These are phyloP conservation scores for Pseudopediastrum boryanum DNA, from an alignment of 139 green algal species.

Conservation along the genomic window DNA sequence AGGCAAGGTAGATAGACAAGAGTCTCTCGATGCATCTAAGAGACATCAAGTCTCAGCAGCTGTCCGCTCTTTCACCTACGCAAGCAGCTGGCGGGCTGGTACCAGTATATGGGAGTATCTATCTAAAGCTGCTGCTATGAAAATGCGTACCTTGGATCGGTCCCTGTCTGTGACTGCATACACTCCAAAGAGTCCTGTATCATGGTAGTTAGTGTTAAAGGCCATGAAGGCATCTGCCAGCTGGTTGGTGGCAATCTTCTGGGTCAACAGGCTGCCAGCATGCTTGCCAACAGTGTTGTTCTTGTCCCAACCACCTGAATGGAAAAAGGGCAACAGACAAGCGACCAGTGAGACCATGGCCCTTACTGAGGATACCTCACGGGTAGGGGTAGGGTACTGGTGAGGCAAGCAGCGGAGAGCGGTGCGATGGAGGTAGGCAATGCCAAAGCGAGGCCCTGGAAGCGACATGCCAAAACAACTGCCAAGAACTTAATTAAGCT, in stretches of 20 bases:
- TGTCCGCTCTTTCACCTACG: too few relatives aligned
- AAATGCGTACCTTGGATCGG: too few relatives aligned
- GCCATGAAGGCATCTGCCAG: conserved; percentile 91
- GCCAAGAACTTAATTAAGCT: too few relatives aligned
- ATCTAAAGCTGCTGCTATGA: too few relatives aligned
- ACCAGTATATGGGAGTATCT: too few relatives aligned
- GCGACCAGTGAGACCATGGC: neutral
- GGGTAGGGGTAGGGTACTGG: neutral
- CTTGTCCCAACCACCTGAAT: conserved; percentile 83
- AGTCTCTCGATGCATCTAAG: too few relatives aligned
- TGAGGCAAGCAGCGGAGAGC: neutral
- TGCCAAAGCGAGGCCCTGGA: too few relatives aligned
- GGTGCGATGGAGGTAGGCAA: neutral
- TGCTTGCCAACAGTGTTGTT: conserved; percentile 56
- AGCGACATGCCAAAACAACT: too few relatives aligned
- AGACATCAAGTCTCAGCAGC: too few relatives aligned
- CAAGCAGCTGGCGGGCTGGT: too few relatives aligned
- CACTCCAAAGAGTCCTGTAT: conserved; percentile 97
- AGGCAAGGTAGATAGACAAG: too few relatives aligned
- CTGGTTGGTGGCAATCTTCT: conserved; percentile 83
- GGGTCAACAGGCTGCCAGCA: conserved; percentile 73
- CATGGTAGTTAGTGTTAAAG: conserved; percentile 98
- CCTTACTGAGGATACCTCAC: neutral
- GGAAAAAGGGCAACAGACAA: too few relatives aligned
- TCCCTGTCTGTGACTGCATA: conserved; percentile 78